Conservation (phyloP, 768 basidiomycete species). For the Phanerochaete carnosa region DNA sequence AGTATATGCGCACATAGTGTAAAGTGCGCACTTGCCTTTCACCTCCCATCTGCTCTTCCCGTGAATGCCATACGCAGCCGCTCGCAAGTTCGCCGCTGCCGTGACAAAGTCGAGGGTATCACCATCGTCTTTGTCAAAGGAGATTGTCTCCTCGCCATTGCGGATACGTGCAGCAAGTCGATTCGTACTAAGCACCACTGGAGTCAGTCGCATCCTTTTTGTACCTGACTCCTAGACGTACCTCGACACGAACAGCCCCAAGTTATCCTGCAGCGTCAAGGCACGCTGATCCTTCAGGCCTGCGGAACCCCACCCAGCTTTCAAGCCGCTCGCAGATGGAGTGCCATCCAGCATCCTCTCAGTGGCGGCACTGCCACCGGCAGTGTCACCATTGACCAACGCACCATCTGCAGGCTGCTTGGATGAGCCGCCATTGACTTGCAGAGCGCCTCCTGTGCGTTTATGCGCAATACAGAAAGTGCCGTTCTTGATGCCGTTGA, state of each 20-base stretch:
- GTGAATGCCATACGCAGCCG: constrained; percentile 84
- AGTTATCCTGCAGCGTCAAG: constrained; percentile 74
- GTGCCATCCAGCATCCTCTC: constrained; percentile 18
- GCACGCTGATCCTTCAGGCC: constrained; percentile 80
- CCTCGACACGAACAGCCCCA: constrained; percentile 85
- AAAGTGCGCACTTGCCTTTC: constrained; percentile 59
- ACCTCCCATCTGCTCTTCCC: constrained; percentile 94
- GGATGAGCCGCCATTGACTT: constrained; percentile 19
- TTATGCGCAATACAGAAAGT: constrained; percentile 45
- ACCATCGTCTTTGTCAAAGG: constrained; percentile 98
- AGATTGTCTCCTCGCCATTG: constrained; percentile 65
- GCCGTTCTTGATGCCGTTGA: constrained; percentile 66
- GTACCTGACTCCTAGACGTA: constrained; percentile 22
- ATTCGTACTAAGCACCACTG: constrained; percentile 53
- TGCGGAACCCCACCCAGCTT: constrained; percentile 5
- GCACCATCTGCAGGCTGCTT: constrained; percentile 9
- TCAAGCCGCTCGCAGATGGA: background rate
- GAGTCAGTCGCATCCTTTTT: background rate
- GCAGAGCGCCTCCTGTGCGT: constrained; percentile 15
- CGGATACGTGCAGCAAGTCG: constrained; percentile 68
- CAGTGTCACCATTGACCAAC: constrained; percentile 23
- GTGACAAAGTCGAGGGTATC: constrained; percentile 97
- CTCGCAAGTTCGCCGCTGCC: constrained; percentile 89
- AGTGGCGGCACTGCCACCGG: constrained; percentile 17
- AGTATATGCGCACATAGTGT: background rate